Evolutionary conservation across 1,284 basidiomycete genomes (phyloP).

Genomic region (Irpex sp.): DNA sequence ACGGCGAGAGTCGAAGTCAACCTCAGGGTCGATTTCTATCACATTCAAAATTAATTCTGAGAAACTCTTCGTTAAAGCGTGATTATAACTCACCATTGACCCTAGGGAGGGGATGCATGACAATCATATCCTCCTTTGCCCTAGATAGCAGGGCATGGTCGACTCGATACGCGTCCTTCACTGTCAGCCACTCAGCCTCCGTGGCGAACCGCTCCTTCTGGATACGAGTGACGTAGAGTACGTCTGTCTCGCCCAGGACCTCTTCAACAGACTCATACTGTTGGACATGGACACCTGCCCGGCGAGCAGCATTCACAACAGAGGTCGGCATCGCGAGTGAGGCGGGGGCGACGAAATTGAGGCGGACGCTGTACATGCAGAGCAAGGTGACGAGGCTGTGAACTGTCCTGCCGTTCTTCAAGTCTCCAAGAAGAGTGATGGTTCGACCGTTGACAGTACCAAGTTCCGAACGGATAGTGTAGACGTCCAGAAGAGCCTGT

Average conservation of each 20-base stretch:
- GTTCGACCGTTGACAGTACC: slow-evolving; percentile 97
- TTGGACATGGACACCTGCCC: slow-evolving; percentile 76
- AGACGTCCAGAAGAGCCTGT: slow-evolving; percentile 89
- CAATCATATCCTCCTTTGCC: slow-evolving; percentile 95
- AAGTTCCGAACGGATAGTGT: slow-evolving; percentile 96
- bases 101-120: slow-evolving; percentile 97
- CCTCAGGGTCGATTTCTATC: slow-evolving; percentile 94
- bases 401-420: slow-evolving; percentile 98
- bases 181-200: slow-evolving; percentile 82
- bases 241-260: slow-evolving; percentile 91
- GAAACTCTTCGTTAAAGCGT: no score
- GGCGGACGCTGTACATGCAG: slow-evolving; percentile 88
- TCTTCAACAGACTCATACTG: slow-evolving; percentile 88
- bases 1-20: slow-evolving; percentile 93
- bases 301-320: slow-evolving; percentile 81
- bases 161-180: slow-evolving; percentile 92
- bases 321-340: slow-evolving; percentile 90
- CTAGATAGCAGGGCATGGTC: slow-evolving; percentile 90
- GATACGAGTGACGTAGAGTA: slow-evolving; percentile 94
- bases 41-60: neutral
- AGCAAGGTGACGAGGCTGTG: slow-evolving; percentile 94
- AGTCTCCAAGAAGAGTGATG: slow-evolving; percentile 92
- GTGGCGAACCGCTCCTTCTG: slow-evolving; percentile 93
- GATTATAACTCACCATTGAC: slow-evolving; percentile 61
- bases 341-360: slow-evolving; percentile 95